Conservation (phyloP, 225 moss, liverwort and hornwort species). For the Polytrichum formosum region DNA sequence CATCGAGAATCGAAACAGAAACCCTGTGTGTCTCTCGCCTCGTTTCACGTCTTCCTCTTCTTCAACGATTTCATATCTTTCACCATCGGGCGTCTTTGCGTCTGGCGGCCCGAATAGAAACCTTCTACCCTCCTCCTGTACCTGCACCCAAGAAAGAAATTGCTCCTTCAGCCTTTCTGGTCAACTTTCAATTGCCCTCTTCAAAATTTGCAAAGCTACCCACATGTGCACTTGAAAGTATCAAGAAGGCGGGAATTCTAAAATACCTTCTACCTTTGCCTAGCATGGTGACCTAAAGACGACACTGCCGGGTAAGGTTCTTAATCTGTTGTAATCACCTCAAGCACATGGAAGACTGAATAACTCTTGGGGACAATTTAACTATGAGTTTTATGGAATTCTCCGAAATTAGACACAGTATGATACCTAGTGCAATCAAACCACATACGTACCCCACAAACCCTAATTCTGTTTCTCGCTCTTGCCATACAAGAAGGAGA, state of each 20-base stretch:
- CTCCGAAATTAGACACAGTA: not conserved
- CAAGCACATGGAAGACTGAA: not conserved
- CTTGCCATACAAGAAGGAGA: not conserved
- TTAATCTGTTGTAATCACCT: not conserved
- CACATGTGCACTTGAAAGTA: not conserved
- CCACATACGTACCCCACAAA: not conserved
- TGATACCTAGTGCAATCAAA: not conserved
- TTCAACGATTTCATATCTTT: slow-evolving; percentile 49
- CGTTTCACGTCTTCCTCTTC: slow-evolving; percentile 38
- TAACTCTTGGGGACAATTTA: not conserved
- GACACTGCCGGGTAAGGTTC: not conserved
- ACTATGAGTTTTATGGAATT: not conserved
- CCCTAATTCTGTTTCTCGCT: not conserved
- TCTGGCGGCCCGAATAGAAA: slow-evolving; percentile 43
- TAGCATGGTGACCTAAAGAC: too few species aligned
- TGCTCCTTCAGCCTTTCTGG: not conserved
- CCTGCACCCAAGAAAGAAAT: slow-evolving; percentile 21
- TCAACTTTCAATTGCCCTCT: not conserved
- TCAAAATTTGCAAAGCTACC: not conserved
- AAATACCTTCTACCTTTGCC: too few species aligned
- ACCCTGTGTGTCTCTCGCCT: slow-evolving; percentile 34
- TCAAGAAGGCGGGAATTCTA: too few species aligned
- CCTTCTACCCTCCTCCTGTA: slow-evolving; percentile 47
- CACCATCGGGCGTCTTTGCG: slow-evolving; percentile 56
- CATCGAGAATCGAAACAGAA: slow-evolving; percentile 52